Evolutionary conservation across 306 rosid genomes (phyloP).

Genomic region (Casuarina equisetifolia): DNA sequence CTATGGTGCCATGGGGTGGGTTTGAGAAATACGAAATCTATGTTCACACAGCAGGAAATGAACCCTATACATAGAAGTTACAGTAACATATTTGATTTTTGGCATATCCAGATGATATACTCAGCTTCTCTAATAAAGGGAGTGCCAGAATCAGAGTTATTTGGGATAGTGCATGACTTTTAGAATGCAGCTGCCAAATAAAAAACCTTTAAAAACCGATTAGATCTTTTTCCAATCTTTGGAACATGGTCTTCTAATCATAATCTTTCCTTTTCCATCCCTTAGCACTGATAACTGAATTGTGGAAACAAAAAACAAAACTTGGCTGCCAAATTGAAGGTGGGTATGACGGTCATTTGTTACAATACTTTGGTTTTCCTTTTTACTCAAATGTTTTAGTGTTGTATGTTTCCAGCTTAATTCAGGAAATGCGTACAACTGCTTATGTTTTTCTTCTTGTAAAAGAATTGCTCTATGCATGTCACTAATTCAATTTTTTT

Average conservation of each 20-base stretch:
- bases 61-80: neutral
- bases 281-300: neutral
- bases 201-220: too few species aligned
- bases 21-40: neutral
- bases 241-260: too few species aligned
- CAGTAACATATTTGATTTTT: neutral
- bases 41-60: neutral
- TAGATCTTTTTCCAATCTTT: too few species aligned
- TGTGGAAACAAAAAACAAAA: neutral
- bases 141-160: neutral
- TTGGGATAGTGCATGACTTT: neutral
- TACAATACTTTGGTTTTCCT: conserved; percentile 3
- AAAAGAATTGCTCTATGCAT: neutral
- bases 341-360: neutral
- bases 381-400: neutral
- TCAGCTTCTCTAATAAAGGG: neutral
- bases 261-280: neutral
- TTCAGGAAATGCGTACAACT: conserved; percentile 11
- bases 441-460: conserved; percentile 5
- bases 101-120: neutral
- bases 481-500: conserved; percentile 30
- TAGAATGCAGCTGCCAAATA: neutral
- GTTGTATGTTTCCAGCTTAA: neutral
- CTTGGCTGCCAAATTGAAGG: neutral
- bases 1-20: neutral